A percentile compares a stretch with the other conserved stretches of the same genome.
Conservation (phyloP, 805 yeast species). For the Torulaspora franciscae region DNA sequence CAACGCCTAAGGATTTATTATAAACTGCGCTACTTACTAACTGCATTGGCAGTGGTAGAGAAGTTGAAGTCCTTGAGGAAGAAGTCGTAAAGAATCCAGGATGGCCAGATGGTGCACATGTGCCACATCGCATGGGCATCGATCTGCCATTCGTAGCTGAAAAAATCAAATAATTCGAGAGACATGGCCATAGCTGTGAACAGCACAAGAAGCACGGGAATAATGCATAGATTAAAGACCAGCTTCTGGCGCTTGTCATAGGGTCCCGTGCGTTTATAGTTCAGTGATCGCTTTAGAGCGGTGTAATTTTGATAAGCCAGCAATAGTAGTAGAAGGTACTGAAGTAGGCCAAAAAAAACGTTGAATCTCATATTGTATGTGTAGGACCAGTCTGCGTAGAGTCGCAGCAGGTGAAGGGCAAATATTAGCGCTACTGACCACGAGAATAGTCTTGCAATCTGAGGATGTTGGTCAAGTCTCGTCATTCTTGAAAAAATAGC, state of each 20-base stretch:
- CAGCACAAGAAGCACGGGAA: slow-evolving; percentile 49
- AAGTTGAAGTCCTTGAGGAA: slow-evolving; percentile 42
- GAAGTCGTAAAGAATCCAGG: slow-evolving; percentile 65
- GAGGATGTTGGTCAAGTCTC: slow-evolving; percentile 45
- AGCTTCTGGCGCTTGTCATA: slow-evolving; percentile 8
- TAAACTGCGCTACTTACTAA: neutral
- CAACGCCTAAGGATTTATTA: neutral
- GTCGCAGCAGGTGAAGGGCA: slow-evolving; percentile 56
- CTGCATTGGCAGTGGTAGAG: slow-evolving; percentile 3
- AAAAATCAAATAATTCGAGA: slow-evolving; percentile 87
- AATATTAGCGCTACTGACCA: slow-evolving; percentile 48
- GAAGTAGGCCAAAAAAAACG: slow-evolving; percentile 69
- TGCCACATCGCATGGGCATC: slow-evolving; percentile 98
- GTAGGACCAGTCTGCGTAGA: slow-evolving; percentile 76
- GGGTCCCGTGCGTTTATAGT: slow-evolving; percentile 4
- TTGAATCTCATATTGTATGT: slow-evolving; percentile 93
- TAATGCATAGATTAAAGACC: slow-evolving; percentile 31
- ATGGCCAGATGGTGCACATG: slow-evolving; percentile 77
- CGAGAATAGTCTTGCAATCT: slow-evolving; percentile 38
- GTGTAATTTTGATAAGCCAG: slow-evolving; percentile 34
- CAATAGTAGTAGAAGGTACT: slow-evolving; percentile 45
- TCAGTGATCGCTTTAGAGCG: slow-evolving; percentile 13
- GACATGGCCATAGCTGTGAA: slow-evolving; percentile 70
- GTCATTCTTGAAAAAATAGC: slow-evolving; percentile 58
- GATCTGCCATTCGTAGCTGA: slow-evolving; percentile 60